Evolutionary conservation across 192 early-diverging fungal genomes (phyloP), one percentile per base, ranked within the genome.

Genomic region (Backusella circina): DNA sequence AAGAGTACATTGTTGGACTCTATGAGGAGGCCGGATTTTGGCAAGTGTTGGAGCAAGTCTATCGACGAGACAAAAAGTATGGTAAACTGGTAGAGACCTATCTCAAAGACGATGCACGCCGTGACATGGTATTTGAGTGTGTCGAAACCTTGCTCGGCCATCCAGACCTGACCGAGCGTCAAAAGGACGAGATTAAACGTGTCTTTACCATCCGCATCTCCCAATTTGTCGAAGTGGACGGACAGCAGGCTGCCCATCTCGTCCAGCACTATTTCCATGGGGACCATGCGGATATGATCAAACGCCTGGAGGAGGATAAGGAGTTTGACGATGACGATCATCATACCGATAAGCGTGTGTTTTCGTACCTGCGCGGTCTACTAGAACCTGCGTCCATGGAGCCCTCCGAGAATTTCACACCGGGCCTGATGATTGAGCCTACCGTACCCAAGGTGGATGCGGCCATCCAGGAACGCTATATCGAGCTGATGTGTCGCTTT

Each of bases 161-260:
- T 1, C 74, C 72, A 26, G 65, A 74, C 6, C 67, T 90, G 3
- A 85, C 82, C 1, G 74, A 84, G 16, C 79, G 82, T 26, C 87
- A 90, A 74, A 77, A 82, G 65, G 72, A 77, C 0, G 86, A 90
- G 1, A 82, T 90, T 33, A 81, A 78, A 66, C 77, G 79, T 37
- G 83, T 84, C 7, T 72, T 88, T 1, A 83, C 87, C 75, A 77
- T 82, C 18, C 76, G 80, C 30, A 87, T 90, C 80, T 78, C 84
- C 8, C 82, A 88, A 30, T 85, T 90, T 80, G 88, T 90, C 8
- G 87, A 90, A 33, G 86, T 90, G 21, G 87, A 90, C 74, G 88
- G 88, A 0, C 82, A 86, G 81, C 77, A 84, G 21, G 85, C 87
- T 6, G 88, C 88, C 0, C 70, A 81, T n/a, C 39, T 90, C 31